A percentile compares a stretch with the other conserved stretches of the same genome.
These are phyloP conservation scores for Paraconiothyrium sp. DNA, from an alignment of 2,329 filamentous ascomycete genomes.

Conservation along the genomic window DNA sequence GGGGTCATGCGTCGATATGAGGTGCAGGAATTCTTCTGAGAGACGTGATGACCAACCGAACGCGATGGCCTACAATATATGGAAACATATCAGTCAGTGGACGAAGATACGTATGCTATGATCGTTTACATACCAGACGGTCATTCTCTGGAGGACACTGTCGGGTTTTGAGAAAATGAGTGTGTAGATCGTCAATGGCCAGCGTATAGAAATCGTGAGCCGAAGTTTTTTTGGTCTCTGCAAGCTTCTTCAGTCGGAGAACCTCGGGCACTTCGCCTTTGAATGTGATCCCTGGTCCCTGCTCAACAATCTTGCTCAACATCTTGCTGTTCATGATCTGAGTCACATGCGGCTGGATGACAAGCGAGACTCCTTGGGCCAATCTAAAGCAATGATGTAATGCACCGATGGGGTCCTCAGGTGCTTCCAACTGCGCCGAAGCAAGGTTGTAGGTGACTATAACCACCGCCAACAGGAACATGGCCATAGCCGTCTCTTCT, in stretches of 20 bases:
- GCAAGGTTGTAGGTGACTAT: slow-evolving; percentile 43
- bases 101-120: no score
- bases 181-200: slow-evolving; percentile 38
- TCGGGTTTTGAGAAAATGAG: slow-evolving; percentile 28
- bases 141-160: slow-evolving; percentile 32
- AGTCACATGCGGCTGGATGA: slow-evolving; percentile 35
- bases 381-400: slow-evolving; percentile 43
- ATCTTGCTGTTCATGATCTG: slow-evolving; percentile 30
- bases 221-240: slow-evolving; percentile 30
- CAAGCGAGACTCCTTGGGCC: slow-evolving; percentile 37
- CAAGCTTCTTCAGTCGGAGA: slow-evolving; percentile 34
- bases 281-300: slow-evolving; percentile 24
- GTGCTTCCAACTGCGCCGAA: slow-evolving; percentile 36
- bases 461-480: slow-evolving; percentile 42
- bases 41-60: slow-evolving; percentile 38
- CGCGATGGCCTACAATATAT: slow-evolving; percentile 23
- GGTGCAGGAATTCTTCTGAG: slow-evolving; percentile 34
- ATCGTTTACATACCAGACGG: slow-evolving; percentile 21
- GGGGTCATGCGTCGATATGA: slow-evolving; percentile 38
- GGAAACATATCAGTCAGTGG: not conserved
- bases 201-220: slow-evolving; percentile 28
- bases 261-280: slow-evolving; percentile 33
- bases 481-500: slow-evolving; percentile 33
- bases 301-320: slow-evolving; percentile 28
- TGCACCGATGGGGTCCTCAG: slow-evolving; percentile 39